phyloP scores from a whole-genome alignment of 495 filamentous ascomycete species.

The Xylaria intraflava region DNA sequence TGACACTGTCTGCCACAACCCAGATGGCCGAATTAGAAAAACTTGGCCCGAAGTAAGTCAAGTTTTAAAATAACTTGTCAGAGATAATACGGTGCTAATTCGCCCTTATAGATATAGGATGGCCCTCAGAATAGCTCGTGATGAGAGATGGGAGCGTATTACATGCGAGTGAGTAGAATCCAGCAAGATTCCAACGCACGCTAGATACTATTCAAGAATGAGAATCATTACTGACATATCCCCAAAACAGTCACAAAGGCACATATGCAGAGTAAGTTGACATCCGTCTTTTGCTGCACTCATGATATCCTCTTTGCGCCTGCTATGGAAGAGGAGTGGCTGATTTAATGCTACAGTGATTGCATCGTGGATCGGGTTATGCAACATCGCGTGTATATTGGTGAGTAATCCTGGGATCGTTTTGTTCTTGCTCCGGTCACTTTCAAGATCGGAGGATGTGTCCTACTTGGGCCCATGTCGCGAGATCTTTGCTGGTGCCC shows the following conservation, averaged over 20 bases:
- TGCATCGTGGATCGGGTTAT: conserved; percentile 84
- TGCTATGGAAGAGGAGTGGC: background rate
- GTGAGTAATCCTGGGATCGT: conserved; percentile 11
- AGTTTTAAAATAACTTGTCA: background rate
- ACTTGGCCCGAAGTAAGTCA: conserved; percentile 64
- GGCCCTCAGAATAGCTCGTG: conserved; percentile 83
- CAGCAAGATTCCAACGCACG: background rate
- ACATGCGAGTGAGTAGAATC: conserved; percentile 9
- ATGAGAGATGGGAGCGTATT: conserved; percentile 73
- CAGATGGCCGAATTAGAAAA: conserved; percentile 78
- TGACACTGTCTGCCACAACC: background rate
- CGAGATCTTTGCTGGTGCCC: background rate
- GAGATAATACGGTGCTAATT: background rate
- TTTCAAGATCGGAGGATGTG: background rate
- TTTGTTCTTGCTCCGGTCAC: background rate
- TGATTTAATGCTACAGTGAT: conserved; percentile 38
- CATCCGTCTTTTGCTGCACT: background rate
- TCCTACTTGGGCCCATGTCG: background rate
- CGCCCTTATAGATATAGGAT: conserved; percentile 51
- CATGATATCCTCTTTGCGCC: background rate
- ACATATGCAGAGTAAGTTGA: conserved; percentile 14
- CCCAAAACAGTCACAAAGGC: conserved; percentile 10
- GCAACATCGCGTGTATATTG: conserved; percentile 27
- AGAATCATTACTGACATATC: background rate
- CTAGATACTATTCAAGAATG: background rate